These are phyloP conservation scores for Sutorius eximius DNA, from an alignment of 1,284 basidiomycete genomes.

Conservation along the genomic window DNA sequence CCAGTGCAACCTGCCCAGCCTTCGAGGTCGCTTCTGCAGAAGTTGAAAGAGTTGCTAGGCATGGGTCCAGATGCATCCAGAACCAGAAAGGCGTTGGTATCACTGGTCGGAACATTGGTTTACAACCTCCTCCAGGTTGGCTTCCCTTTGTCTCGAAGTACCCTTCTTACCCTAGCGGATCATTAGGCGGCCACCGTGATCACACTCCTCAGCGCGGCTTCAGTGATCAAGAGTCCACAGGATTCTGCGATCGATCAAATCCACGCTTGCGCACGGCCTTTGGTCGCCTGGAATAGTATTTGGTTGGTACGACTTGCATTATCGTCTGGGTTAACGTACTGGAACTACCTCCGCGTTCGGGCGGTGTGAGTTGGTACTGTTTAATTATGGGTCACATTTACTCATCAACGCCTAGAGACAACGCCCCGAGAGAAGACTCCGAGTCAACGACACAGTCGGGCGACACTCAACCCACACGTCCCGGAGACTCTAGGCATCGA, in stretches of 20 bases:
- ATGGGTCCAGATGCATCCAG: constrained; percentile 55
- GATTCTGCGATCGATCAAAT: constrained; percentile 53
- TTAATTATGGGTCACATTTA: not conserved
- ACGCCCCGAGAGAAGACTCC: constrained; percentile 27
- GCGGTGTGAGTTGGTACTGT: constrained; percentile 36
- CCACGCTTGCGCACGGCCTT: constrained; percentile 61
- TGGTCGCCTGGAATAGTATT: constrained; percentile 70
- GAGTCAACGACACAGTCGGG: constrained; percentile 25
- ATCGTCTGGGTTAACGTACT: constrained; percentile 53
- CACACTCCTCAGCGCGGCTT: constrained; percentile 52
- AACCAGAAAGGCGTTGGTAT: constrained; percentile 57
- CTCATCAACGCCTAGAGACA: constrained; percentile 28
- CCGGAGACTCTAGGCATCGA: constrained; percentile 22
- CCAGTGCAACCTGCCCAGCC: constrained; percentile 4
- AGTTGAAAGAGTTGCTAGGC: constrained; percentile 53
- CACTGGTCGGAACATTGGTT: constrained; percentile 51
- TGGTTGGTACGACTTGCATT: constrained; percentile 63
- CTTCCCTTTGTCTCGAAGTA: constrained; percentile 4
- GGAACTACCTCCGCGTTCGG: constrained; percentile 58
- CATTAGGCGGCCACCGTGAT: constrained; percentile 54
- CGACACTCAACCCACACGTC: constrained; percentile 14
- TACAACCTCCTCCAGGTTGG: constrained; percentile 62
- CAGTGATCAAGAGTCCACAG: constrained; percentile 50
- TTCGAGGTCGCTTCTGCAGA: constrained; percentile 18
- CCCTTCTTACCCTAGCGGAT: constrained; percentile 13